Percentiles rank a stretch among this genome's conserved stretches.
phyloP scores from a whole-genome alignment of 441 rosid genomes.

The Viola pubescens region DNA sequence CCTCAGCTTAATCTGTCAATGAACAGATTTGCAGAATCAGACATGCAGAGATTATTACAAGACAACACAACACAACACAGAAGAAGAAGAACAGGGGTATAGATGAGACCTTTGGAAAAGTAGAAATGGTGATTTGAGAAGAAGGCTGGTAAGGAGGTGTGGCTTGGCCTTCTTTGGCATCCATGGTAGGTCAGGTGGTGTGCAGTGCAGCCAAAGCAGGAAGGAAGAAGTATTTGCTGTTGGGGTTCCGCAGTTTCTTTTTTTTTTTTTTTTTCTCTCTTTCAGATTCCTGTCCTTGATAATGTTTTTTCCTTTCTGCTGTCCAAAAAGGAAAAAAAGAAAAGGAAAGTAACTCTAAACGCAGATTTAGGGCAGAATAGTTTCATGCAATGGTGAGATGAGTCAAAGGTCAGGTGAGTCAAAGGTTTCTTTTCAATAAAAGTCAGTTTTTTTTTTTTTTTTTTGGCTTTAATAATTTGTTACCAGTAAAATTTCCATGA shows the following conservation, averaged over 20 bases:
- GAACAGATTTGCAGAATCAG: constrained; percentile 8
- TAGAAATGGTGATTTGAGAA: constrained; percentile 9
- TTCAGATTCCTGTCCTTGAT: constrained; percentile 14
- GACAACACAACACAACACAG: not conserved
- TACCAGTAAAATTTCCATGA: no score
- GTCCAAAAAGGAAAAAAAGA: no score
- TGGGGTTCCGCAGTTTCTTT: constrained; percentile 2
- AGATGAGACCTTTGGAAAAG: constrained; percentile 19
- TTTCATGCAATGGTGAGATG: no score
- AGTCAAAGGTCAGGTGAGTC: no score
- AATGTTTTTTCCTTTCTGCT: not conserved
- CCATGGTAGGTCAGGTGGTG: constrained; percentile 5
- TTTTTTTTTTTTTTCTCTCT: not conserved
- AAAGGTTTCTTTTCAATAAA: no score
- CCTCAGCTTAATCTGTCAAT: constrained; percentile 24
- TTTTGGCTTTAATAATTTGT: no score
- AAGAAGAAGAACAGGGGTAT: not conserved
- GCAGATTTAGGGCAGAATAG: no score
- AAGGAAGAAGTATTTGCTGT: not conserved
- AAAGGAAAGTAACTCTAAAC: no score
- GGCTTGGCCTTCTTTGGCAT: constrained; percentile 11
- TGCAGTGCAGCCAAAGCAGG: not conserved
- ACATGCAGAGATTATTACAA: constrained; percentile 1
- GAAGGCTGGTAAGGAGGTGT: constrained; percentile 10
- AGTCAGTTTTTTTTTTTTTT: no score